Conservation (phyloP, 495 filamentous ascomycete genomes). For the Penicillium chermesinum region DNA sequence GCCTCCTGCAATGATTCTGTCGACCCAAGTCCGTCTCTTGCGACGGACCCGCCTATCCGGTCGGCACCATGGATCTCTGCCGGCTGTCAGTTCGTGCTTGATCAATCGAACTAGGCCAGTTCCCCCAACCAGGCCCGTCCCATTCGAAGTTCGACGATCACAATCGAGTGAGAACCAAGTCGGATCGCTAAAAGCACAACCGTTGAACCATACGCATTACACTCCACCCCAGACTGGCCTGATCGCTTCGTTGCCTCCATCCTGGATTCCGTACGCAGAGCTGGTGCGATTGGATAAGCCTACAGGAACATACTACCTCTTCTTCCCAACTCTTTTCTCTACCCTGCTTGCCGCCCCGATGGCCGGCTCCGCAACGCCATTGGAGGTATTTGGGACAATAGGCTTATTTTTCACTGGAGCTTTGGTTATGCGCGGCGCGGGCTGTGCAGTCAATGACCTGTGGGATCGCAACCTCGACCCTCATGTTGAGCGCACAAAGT, state of each 20-base stretch:
- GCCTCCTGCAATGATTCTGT: not conserved
- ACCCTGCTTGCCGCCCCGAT: slow-evolving; percentile 55
- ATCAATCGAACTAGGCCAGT: not conserved
- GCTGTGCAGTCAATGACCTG: slow-evolving; percentile 95
- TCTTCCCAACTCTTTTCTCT: slow-evolving; percentile 90
- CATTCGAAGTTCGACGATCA: not conserved
- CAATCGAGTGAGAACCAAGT: not conserved
- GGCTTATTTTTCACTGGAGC: slow-evolving; percentile 83
- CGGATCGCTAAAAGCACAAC: slow-evolving; percentile 8
- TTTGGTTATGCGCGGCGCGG: slow-evolving; percentile 94
- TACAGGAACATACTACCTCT: slow-evolving; percentile 90
- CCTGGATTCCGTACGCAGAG: slow-evolving; percentile 90
- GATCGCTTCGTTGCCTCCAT: slow-evolving; percentile 65
- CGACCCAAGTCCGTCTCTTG: not conserved
- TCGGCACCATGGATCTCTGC: not conserved
- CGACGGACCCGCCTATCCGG: not conserved
- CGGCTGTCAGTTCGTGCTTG: not conserved
- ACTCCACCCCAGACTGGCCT: slow-evolving; percentile 67
- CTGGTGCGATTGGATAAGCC: slow-evolving; percentile 91
- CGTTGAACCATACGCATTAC: slow-evolving; percentile 42
- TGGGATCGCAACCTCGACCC: slow-evolving; percentile 94
- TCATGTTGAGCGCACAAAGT: slow-evolving; percentile 77
- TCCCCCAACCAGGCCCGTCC: not conserved
- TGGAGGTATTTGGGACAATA: slow-evolving; percentile 60
- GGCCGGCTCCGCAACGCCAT: slow-evolving; percentile 51